Conservation (phyloP, 352 stramenopile species). For the Globisporangium alternatum region DNA sequence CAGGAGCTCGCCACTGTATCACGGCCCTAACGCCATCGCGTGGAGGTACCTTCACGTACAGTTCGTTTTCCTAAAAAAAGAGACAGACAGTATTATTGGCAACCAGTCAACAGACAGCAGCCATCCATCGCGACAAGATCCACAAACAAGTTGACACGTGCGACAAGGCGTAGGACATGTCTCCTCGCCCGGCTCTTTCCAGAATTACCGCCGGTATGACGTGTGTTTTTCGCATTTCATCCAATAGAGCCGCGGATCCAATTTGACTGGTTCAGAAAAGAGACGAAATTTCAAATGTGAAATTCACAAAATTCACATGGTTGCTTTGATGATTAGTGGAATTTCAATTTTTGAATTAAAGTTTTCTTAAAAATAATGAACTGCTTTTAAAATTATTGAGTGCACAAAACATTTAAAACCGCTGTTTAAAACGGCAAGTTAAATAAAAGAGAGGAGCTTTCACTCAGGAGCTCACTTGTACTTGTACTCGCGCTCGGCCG, state of each 20-base stretch:
- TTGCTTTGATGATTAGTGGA: too few species aligned
- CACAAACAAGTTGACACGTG: slow-evolving; percentile 2
- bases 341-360: too few species aligned
- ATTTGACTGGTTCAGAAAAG: neutral
- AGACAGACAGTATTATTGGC: neutral
- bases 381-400: too few species aligned
- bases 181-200: neutral
- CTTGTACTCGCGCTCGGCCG: slow-evolving; percentile 39
- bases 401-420: too few species aligned
- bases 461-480: too few species aligned
- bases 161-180: neutral
- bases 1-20: neutral
- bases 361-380: too few species aligned
- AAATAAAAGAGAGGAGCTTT: too few species aligned
- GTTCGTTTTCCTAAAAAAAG: neutral
- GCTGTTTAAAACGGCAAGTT: too few species aligned
- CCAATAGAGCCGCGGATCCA: neutral
- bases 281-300: neutral
- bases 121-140: neutral
- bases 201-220: neutral
- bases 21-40: neutral
- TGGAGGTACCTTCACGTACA: neutral
- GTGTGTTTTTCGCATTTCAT: neutral
- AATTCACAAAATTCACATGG: neutral
- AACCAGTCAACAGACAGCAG: neutral